A percentile compares a stretch with the other conserved stretches of the same genome.
phyloP scores from a whole-genome alignment of 352 stramenopile genomes.

The Thalassiosira livingstoniorum region DNA sequence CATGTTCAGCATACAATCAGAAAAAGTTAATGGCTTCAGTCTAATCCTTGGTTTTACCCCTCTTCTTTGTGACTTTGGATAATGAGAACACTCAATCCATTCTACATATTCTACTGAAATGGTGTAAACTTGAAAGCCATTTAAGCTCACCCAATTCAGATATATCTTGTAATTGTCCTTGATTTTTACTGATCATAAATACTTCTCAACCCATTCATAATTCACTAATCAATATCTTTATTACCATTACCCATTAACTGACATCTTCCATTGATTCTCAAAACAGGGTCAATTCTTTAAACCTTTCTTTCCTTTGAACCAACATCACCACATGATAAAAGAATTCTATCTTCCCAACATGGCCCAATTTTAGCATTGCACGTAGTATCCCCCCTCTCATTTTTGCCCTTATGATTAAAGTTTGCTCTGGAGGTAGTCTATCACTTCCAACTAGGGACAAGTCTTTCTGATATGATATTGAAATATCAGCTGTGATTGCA shows the following conservation, averaged over 20 bases:
- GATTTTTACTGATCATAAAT: conserved; percentile 13
- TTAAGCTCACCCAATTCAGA: too few relatives aligned
- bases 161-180: too few relatives aligned
- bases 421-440: conserved; percentile 22
- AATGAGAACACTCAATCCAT: too few relatives aligned
- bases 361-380: conserved; percentile 1
- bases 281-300: conserved; percentile 35
- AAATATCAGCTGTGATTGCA: conserved; percentile 22
- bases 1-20: too few relatives aligned
- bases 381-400: conserved; percentile 17
- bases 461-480: conserved; percentile 19
- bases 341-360: neutral
- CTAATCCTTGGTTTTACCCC: too few relatives aligned
- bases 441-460: neutral
- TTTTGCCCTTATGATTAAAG: conserved; percentile 27
- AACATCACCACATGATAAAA: conserved; percentile 16
- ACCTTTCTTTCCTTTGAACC: conserved; percentile 4
- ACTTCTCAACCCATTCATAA: conserved; percentile 11
- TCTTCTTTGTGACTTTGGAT: too few relatives aligned
- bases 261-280: conserved; percentile 27
- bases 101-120: too few relatives aligned
- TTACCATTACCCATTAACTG: conserved; percentile 34
- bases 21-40: too few relatives aligned
- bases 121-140: too few relatives aligned
- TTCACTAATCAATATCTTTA: neutral